A percentile compares a stretch with the other conserved stretches of the same genome.
phyloP scores from a whole-genome alignment of 129 eudicot genomes.

The Flaveria linearis region DNA sequence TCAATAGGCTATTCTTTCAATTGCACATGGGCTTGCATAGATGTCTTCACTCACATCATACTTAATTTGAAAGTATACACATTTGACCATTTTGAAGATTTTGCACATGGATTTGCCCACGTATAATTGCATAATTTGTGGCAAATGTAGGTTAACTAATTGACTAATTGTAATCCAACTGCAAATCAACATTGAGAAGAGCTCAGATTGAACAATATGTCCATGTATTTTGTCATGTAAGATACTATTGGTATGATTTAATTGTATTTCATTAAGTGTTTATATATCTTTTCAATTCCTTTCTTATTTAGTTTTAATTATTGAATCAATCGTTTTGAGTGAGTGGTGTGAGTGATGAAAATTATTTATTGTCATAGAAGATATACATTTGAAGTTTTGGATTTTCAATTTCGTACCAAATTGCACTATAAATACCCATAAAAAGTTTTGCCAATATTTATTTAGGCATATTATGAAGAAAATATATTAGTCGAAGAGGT shows the following conservation, averaged over 20 bases:
- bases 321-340: neutral
- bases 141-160: constrained; percentile 15
- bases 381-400: neutral
- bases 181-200: neutral
- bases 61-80: constrained; percentile 19
- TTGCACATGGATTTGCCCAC: constrained; percentile 24
- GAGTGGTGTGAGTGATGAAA: neutral
- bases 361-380: neutral
- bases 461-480: neutral
- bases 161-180: neutral
- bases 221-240: no score
- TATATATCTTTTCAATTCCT: no score
- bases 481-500: neutral
- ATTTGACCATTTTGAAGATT: constrained; percentile 4
- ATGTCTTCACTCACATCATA: constrained; percentile 39
- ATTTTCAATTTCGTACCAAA: neutral
- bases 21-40: constrained; percentile 38
- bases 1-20: constrained; percentile 27
- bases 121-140: constrained; percentile 32
- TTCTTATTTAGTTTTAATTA: neutral
- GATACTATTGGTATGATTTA: no score
- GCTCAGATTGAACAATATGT: neutral
- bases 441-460: neutral
- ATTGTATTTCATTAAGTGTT: no score
- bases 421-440: neutral